These are phyloP conservation scores for Uromyces viciae-fabae DNA, from an alignment of 1,284 basidiomycete species.

Conservation along the genomic window DNA sequence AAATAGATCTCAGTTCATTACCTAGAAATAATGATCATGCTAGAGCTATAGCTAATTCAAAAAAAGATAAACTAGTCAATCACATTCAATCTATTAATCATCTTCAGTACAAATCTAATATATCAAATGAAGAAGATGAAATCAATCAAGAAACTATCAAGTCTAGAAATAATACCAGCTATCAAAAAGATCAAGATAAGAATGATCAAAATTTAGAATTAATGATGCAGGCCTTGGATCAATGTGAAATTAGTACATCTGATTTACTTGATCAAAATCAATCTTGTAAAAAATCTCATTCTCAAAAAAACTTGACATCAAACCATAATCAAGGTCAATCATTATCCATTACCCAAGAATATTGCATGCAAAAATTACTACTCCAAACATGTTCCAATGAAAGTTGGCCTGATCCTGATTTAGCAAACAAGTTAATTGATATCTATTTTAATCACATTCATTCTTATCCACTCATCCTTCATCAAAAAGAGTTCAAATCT, in stretches of 20 bases:
- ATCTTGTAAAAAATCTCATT: too few relatives aligned
- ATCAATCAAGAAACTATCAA: background rate
- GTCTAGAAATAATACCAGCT: background rate
- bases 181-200: background rate
- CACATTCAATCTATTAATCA: too few relatives aligned
- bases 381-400: background rate
- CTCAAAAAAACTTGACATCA: too few relatives aligned
- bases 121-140: constrained; percentile 1
- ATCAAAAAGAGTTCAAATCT: constrained; percentile 1
- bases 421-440: constrained; percentile 9
- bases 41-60: constrained; percentile 9
- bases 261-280: too few relatives aligned
- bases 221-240: background rate
- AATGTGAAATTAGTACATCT: too few relatives aligned
- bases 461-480: constrained; percentile 9
- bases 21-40: constrained; percentile 32
- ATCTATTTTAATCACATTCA: constrained; percentile 18
- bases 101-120: too few relatives aligned
- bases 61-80: too few relatives aligned
- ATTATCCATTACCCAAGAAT: constrained; percentile 1
- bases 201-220: too few relatives aligned
- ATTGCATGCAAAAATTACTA: background rate
- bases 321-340: too few relatives aligned
- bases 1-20: constrained; percentile 18
- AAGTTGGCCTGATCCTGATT: constrained; percentile 11